Conservation (phyloP, 2,329 filamentous ascomycete species). For the Claviceps paspali region DNA sequence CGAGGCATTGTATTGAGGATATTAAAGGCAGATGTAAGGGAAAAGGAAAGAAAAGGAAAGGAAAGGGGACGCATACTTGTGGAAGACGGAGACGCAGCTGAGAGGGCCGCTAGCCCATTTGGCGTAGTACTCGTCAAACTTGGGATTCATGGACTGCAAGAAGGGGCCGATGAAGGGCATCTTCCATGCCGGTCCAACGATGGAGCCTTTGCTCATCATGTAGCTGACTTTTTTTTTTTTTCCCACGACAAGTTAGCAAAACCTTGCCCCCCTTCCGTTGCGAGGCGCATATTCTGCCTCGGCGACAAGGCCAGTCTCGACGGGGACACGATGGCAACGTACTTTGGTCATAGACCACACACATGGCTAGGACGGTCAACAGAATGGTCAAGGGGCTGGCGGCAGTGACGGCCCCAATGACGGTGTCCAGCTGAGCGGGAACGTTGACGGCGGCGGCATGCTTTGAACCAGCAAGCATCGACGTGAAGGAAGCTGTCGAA, state of each 20-base stretch:
- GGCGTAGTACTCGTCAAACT: slow-evolving; percentile 77
- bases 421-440: slow-evolving; percentile 38
- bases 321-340: slow-evolving; percentile 8
- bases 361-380: slow-evolving; percentile 53
- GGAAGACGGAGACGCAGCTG: slow-evolving; percentile 96
- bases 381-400: slow-evolving; percentile 47
- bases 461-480: slow-evolving; percentile 49
- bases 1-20: not conserved
- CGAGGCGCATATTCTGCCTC: too few species aligned
- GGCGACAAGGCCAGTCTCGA: not conserved
- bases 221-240: slow-evolving; percentile 46
- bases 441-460: slow-evolving; percentile 31
- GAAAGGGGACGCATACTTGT: slow-evolving; percentile 54
- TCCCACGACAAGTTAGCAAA: not conserved
- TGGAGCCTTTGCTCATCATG: slow-evolving; percentile 57
- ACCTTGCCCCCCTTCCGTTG: too few species aligned
- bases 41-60: not conserved
- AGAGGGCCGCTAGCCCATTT: slow-evolving; percentile 88
- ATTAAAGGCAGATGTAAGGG: too few species aligned
- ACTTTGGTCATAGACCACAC: slow-evolving; percentile 85
- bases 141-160: slow-evolving; percentile 77
- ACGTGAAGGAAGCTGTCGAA: slow-evolving; percentile 52
- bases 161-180: slow-evolving; percentile 90
- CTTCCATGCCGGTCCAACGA: slow-evolving; percentile 61
- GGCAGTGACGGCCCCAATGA: slow-evolving; percentile 40